A percentile compares a stretch with the other conserved stretches of the same genome.
These are phyloP conservation scores for Vicia villosa DNA, from an alignment of 306 rosid genomes.

Conservation along the genomic window DNA sequence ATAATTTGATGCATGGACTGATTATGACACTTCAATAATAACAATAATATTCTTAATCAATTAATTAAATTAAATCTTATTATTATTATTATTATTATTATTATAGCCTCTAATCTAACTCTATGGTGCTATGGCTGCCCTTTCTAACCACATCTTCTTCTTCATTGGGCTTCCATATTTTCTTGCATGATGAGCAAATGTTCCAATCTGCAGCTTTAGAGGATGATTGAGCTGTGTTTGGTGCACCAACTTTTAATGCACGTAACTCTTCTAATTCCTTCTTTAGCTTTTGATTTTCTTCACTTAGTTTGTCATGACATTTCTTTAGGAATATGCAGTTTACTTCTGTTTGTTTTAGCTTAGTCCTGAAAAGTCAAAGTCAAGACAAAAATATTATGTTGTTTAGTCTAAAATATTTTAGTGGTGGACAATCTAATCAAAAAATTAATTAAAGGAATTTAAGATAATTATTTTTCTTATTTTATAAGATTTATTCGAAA, in stretches of 20 bases:
- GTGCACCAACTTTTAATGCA: constrained; percentile 44
- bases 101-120: background rate
- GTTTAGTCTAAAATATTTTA: background rate
- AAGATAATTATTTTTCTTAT: background rate
- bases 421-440: background rate
- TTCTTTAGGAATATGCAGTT: constrained; percentile 65
- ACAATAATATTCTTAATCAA: constrained; percentile 16
- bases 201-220: constrained; percentile 46
- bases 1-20: constrained; percentile 17
- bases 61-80: background rate
- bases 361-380: constrained; percentile 56
- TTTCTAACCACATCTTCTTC: background rate
- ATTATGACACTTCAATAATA: background rate
- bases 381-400: background rate
- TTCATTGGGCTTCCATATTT: constrained; percentile 34
- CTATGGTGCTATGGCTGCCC: constrained; percentile 26
- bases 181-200: constrained; percentile 50
- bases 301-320: constrained; percentile 54
- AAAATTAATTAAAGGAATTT: background rate
- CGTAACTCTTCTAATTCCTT: constrained; percentile 70
- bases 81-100: too few species aligned
- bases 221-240: constrained; percentile 40
- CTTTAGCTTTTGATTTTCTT: constrained; percentile 69
- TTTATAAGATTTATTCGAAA: background rate
- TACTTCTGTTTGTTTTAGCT: constrained; percentile 77